Percentiles rank a stretch among this genome's conserved stretches.
phyloP scores from a whole-genome alignment of 768 basidiomycete genomes.

The Suillus variegatus region DNA sequence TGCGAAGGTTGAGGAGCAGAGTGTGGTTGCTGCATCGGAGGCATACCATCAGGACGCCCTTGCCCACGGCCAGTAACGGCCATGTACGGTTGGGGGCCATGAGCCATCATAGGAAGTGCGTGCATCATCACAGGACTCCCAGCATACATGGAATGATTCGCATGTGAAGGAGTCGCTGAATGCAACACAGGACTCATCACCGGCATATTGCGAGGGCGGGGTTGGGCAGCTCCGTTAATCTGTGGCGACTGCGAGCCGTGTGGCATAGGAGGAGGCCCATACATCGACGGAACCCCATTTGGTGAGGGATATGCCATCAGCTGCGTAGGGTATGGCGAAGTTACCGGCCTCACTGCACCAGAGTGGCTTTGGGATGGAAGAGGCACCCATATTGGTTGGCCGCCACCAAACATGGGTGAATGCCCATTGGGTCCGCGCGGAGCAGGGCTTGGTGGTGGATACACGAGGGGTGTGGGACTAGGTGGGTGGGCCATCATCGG shows the following conservation, averaged over 20 bases:
- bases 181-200: slow-evolving; percentile 77
- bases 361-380: slow-evolving; percentile 48
- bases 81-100: slow-evolving; percentile 36
- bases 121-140: slow-evolving; percentile 72
- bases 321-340: slow-evolving; percentile 65
- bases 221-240: slow-evolving; percentile 31
- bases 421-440: slow-evolving; percentile 68
- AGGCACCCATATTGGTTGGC: slow-evolving; percentile 66
- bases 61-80: slow-evolving; percentile 55
- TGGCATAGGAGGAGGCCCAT: slow-evolving; percentile 44
- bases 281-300: slow-evolving; percentile 47
- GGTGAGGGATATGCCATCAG: slow-evolving; percentile 68
- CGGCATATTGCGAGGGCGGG: slow-evolving; percentile 53
- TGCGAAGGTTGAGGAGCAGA: slow-evolving; percentile 26
- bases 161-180: slow-evolving; percentile 46
- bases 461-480: slow-evolving; percentile 61
- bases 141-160: slow-evolving; percentile 54
- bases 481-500: slow-evolving; percentile 77
- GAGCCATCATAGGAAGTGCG: slow-evolving; percentile 41
- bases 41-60: slow-evolving; percentile 48
- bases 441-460: slow-evolving; percentile 65
- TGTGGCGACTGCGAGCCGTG: slow-evolving; percentile 40
- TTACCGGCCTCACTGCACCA: slow-evolving; percentile 53
- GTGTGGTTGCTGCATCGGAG: slow-evolving; percentile 42
- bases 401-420: slow-evolving; percentile 50